Percentiles rank a stretch among this genome's conserved stretches.
Evolutionary conservation across 192 early-diverging fungal species (phyloP).

Genomic region (Linnemannia hyalina): DNA sequence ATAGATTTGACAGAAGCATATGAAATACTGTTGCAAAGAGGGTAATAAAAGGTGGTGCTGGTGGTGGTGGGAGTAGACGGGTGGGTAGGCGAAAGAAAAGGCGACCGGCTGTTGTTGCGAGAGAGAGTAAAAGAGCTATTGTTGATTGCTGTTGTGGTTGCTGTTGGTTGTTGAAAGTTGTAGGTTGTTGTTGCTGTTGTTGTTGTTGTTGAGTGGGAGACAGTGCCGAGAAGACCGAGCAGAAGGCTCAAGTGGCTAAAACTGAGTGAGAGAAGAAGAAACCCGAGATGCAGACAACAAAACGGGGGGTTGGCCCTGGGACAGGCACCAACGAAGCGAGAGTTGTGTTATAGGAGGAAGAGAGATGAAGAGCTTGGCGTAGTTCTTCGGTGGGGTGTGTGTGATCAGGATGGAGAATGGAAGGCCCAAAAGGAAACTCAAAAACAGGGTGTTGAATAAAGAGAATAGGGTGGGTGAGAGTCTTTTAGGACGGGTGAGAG

Average conservation of each 20-base stretch:
- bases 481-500: background rate
- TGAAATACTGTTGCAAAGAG: background rate
- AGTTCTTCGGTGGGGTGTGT: conserved; percentile 4
- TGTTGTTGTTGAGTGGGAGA: background rate
- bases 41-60: background rate
- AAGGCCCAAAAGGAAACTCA: background rate
- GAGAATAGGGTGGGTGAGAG: conserved; percentile 14
- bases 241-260: conserved; percentile 42
- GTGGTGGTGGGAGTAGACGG: background rate
- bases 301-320: conserved; percentile 55
- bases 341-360: background rate
- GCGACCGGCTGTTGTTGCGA: background rate
- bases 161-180: background rate
- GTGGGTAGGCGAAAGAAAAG: background rate
- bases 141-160: too few relatives aligned
- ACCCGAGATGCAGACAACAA: conserved; percentile 46
- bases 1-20: conserved; percentile 42
- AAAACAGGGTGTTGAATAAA: background rate
- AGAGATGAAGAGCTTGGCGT: conserved; percentile 9
- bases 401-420: background rate
- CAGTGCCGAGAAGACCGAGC: conserved; percentile 36
- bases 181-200: background rate
- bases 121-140: conserved; percentile 1
- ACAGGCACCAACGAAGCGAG: conserved; percentile 50
- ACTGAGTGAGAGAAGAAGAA: conserved; percentile 8